Evolutionary conservation across 2,329 filamentous ascomycete species (phyloP), one percentile per base, ranked within the genome.

Genomic region (Fusarium veterinarium): DNA sequence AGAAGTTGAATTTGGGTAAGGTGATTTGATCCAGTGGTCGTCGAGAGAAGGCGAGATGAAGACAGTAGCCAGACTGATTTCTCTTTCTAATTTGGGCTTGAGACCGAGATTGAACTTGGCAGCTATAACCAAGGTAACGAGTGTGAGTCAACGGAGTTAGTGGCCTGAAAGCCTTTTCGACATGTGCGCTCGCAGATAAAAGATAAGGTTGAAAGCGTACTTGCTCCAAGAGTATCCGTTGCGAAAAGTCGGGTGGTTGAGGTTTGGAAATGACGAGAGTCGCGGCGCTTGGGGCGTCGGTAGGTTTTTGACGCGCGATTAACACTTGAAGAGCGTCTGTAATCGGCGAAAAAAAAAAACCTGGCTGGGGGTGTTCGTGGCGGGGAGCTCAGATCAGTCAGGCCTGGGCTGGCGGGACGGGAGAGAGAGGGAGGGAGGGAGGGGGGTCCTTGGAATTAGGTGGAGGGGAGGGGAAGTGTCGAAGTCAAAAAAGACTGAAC

Each of bases 291-390:
- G 77, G 73, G 71, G 74, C 73, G 75, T 75, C 60, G 74, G 73
- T 69, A 76, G 69, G 64, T 70, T 75, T 75, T 78, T 80, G 76
- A 76, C 77, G 77, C 77, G 77, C 77, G 77, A 78, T 78, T 78
- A 79, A 78, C 40, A 57, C 41, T 64, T 52, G 37, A 64, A 75
- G 62, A 76, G 77, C 76, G 77, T 69, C 77, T 77, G 77, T 78
- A 72, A 62, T 67, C 67, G 72, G 69, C 63, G 65, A 25, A 67
- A 60, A 64, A 73, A 23, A 77, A 70, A 72, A 77, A 67, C 61
- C 59, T 65, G 67, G 67, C 72, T 64, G 58, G 69, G 64, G 60
- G 64, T 67, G 72, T 69, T 72, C 70, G 69, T 74, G 75, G 75
- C 75, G 68, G 75, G 75, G 70, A 77, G 75, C 75, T 77, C 72